Base-by-base conservation (phyloP, 116 monocot species). In the Trichopus zeylanicus region DNA sequence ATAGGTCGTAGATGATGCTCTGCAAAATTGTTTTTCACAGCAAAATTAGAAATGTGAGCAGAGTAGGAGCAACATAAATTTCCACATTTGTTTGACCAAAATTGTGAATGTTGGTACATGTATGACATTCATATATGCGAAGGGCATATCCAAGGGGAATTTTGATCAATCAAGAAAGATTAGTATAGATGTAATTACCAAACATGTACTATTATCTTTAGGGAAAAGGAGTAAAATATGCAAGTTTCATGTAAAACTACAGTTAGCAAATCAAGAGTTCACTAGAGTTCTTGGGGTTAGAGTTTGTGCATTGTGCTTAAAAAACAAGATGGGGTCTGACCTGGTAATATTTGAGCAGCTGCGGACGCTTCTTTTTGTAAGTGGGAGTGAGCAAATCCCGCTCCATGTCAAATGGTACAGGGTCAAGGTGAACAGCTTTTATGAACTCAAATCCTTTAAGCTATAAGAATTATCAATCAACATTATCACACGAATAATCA, bases 371-470 rank as follows among this genome's bases (percentile, higher is more conserved):
- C 68, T 95, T 95, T 66, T 95, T 95, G 53, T 68, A 89, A 24
- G 94, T 94, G 35, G 94, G 94, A 47, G 94, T 95, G 31, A 95
- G 80, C 48, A 95, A 65, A 67, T 95, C 94, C 31, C 90, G 83
- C 27, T 89, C 94, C 78, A 95, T 81, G 71, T 89, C 89, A 72
- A 95, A 95, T 37, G 83, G 86, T 22, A 70, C 59, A 11, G 89
- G 89, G 34, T 95, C 94, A 35, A 95, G 85, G 57, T 95, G 86
- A 57, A 95, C 47, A 57, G 73, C 83, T 75, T 81, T 89, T 69
- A 95, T 70, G 60, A 89, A 68, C 69, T 95, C 89, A 63, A 95
- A 95, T 32, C 90, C 94, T 76, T 86, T 95, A 10, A 95, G 60
- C 94, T 95, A 81, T 25, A 26, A 34, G 30, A 46, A 31, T 20